Evolutionary conservation across 345 rosid species (phyloP).

Genomic region (Arabis hirsuta): DNA sequence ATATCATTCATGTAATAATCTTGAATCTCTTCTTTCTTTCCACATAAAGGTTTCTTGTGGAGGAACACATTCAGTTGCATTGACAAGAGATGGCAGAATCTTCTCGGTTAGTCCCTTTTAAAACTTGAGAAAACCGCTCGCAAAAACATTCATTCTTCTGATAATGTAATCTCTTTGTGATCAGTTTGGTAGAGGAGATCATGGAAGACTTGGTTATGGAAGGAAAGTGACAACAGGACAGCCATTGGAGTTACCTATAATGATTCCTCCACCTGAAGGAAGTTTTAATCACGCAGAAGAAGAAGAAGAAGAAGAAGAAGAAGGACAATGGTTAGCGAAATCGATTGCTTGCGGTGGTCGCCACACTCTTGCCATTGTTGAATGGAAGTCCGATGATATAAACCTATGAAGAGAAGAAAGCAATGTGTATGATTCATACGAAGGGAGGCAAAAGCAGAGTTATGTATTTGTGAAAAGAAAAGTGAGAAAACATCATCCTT

Average conservation of each 20-base stretch:
- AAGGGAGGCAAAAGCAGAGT: constrained; percentile 17
- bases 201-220: constrained; percentile 94
- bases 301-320: constrained; percentile 55
- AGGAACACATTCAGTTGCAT: constrained; percentile 96
- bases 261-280: constrained; percentile 56
- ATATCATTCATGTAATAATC: constrained; percentile 52
- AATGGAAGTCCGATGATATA: constrained; percentile 56
- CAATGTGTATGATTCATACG: constrained; percentile 11
- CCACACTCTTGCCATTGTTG: constrained; percentile 80
- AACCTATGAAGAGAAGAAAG: constrained; percentile 24
- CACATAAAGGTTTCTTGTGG: constrained; percentile 83
- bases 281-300: constrained; percentile 42
- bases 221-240: constrained; percentile 90
- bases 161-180: constrained; percentile 10
- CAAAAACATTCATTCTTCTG: not conserved
- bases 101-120: constrained; percentile 70
- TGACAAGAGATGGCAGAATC: constrained; percentile 85
- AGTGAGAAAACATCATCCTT: not conserved
- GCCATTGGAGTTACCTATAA: constrained; percentile 85
- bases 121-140: not conserved
- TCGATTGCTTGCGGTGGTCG: constrained; percentile 93
- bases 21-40: constrained; percentile 19
- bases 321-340: constrained; percentile 73
- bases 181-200: constrained; percentile 98
- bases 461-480: not conserved